These are phyloP conservation scores for Talaromyces sp. DNA, from an alignment of 2,329 filamentous ascomycete species.

Conservation along the genomic window DNA sequence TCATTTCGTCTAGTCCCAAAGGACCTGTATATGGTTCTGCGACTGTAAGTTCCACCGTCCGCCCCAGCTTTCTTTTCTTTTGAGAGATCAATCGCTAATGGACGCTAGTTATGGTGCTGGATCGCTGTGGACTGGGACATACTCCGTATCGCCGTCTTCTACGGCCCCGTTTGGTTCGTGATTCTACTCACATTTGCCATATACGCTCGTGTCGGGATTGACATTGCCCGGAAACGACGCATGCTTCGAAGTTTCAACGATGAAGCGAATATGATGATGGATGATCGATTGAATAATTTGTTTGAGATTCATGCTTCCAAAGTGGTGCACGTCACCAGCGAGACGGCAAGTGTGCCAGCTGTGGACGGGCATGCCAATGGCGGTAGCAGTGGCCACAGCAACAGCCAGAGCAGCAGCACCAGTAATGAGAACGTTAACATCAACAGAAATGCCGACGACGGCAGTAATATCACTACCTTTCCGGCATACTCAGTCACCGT, in stretches of 20 bases:
- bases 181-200: constrained; percentile 40
- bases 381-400: background rate
- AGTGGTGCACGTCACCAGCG: constrained; percentile 61
- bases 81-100: background rate
- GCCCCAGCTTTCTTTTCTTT: background rate
- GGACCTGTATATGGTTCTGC: constrained; percentile 71
- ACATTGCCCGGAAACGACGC: constrained; percentile 54
- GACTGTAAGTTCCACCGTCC: constrained; percentile 41
- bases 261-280: constrained; percentile 38
- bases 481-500: constrained; percentile 31
- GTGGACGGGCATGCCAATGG: background rate
- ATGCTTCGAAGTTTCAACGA: constrained; percentile 57
- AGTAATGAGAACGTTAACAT: background rate
- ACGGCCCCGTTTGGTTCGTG: constrained; percentile 49
- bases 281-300: constrained; percentile 40
- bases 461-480: background rate
- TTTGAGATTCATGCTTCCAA: constrained; percentile 45
- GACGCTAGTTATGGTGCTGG: constrained; percentile 71
- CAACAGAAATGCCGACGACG: background rate
- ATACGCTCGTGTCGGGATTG: constrained; percentile 39
- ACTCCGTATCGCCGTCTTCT: constrained; percentile 71
- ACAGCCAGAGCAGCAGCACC: background rate
- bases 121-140: constrained; percentile 64
- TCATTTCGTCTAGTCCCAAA: constrained; percentile 50
- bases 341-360: constrained; percentile 34